Evolutionary conservation across 305 asterid genomes (phyloP).

Genomic region (Rubia tinctorum): DNA sequence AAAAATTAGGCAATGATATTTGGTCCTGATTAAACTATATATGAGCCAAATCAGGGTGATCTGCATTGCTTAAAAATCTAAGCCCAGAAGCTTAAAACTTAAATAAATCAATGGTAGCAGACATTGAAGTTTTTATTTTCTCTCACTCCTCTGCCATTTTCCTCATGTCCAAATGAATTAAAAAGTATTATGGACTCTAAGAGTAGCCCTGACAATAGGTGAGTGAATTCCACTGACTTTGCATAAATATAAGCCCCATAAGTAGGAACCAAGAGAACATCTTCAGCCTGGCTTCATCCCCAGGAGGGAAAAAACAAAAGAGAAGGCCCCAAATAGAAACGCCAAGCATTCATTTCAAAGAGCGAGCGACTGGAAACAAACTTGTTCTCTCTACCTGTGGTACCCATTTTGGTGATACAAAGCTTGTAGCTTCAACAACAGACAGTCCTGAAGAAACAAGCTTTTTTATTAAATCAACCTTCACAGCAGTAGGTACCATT

Average conservation of each 20-base stretch:
- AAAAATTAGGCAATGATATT: slow-evolving; percentile 17
- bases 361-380: neutral
- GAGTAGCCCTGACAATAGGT: neutral
- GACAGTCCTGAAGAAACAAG: slow-evolving; percentile 74
- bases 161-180: neutral
- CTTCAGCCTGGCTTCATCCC: neutral
- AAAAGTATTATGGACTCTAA: neutral
- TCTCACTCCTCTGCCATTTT: neutral
- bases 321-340: neutral
- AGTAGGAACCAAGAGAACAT: neutral
- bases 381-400: slow-evolving; percentile 55
- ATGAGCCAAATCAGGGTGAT: neutral
- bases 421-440: slow-evolving; percentile 87
- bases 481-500: slow-evolving; percentile 66
- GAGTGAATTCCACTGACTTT: neutral
- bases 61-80: neutral
- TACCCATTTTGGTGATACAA: slow-evolving; percentile 96
- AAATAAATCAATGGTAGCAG: neutral
- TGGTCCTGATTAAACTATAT: neutral
- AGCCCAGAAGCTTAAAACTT: neutral
- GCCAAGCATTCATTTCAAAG: neutral
- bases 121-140: neutral
- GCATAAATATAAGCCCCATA: neutral
- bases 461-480: slow-evolving; percentile 77
- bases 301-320: neutral